A percentile compares a stretch with the other conserved stretches of the same genome.
phyloP scores from a whole-genome alignment of 208 protist genomes.

The Balamuthia mandrillaris region DNA sequence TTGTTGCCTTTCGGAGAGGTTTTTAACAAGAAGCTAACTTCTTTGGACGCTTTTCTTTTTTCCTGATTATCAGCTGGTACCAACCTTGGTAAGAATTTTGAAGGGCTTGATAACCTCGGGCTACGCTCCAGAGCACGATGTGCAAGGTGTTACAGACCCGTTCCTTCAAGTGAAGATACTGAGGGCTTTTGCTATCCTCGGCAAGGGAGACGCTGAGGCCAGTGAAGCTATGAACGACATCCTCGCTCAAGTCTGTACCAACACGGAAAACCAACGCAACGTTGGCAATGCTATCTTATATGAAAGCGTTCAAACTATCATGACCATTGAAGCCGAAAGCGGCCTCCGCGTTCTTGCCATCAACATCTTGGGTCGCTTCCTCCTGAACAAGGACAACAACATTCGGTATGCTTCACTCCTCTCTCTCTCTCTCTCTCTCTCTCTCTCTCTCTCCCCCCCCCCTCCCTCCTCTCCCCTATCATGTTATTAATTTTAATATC shows the following conservation, averaged over 20 bases:
- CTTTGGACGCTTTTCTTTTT: neutral
- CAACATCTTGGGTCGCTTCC: constrained; percentile 97
- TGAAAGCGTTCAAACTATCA: constrained; percentile 96
- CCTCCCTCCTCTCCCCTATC: neutral
- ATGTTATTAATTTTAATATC: neutral
- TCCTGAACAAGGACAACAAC: constrained; percentile 96
- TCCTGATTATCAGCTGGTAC: constrained; percentile 70
- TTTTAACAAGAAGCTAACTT: neutral
- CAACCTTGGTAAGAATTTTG: constrained; percentile 85
- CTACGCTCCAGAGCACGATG: constrained; percentile 89
- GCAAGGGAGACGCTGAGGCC: constrained; percentile 82
- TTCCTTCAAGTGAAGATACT: constrained; percentile 94
- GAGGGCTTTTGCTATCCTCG: constrained; percentile 90
- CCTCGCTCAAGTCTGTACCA: constrained; percentile 95
- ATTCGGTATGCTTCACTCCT: constrained; percentile 76
- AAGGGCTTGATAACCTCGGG: constrained; percentile 90
- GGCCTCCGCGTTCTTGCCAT: constrained; percentile 88
- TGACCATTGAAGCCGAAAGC: constrained; percentile 87
- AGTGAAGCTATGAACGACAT: constrained; percentile 95
- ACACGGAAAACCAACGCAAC: constrained; percentile 91
- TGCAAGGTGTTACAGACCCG: constrained; percentile 92
- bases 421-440: neutral
- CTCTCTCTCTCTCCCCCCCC: neutral
- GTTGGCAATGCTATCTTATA: constrained; percentile 96
- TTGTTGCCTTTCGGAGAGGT: no score